A percentile compares a stretch with the other conserved stretches of the same genome.
Evolutionary conservation across 1,284 basidiomycete genomes (phyloP).

Genomic region (Trametes versicolor): DNA sequence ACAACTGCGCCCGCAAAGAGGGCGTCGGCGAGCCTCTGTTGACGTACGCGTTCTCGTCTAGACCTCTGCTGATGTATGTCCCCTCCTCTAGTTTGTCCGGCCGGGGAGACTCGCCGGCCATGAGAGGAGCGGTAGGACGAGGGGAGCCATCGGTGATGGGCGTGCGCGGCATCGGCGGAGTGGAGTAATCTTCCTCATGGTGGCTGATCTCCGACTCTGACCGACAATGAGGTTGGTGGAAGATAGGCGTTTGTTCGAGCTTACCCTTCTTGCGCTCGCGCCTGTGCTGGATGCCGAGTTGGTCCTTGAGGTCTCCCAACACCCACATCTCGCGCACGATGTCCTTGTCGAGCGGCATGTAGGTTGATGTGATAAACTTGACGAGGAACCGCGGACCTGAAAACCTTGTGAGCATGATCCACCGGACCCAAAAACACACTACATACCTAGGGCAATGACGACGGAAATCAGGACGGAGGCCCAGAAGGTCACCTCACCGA

Average conservation of each 20-base stretch:
- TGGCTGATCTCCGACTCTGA: constrained; percentile 66
- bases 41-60: constrained; percentile 23
- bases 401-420: constrained; percentile 19
- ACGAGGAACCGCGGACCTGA: constrained; percentile 77
- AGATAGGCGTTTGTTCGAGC: constrained; percentile 75
- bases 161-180: constrained; percentile 32
- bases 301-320: constrained; percentile 83
- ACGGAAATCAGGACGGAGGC: constrained; percentile 76
- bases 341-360: constrained; percentile 82
- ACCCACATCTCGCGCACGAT: constrained; percentile 94
- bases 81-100: constrained; percentile 29
- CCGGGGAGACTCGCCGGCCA: constrained; percentile 36
- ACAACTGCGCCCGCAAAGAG: constrained; percentile 26
- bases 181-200: constrained; percentile 36
- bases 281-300: constrained; percentile 76
- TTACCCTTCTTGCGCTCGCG: constrained; percentile 51
- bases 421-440: constrained; percentile 1
- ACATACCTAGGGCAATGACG: constrained; percentile 75
- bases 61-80: constrained; percentile 1
- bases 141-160: constrained; percentile 37
- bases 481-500: constrained; percentile 87
- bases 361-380: constrained; percentile 75
- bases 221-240: constrained; percentile 66
- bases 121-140: constrained; percentile 35
- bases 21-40: constrained; percentile 27